These are phyloP conservation scores for Aphanocladium album DNA, from an alignment of 2,329 filamentous ascomycete genomes.

Conservation along the genomic window DNA sequence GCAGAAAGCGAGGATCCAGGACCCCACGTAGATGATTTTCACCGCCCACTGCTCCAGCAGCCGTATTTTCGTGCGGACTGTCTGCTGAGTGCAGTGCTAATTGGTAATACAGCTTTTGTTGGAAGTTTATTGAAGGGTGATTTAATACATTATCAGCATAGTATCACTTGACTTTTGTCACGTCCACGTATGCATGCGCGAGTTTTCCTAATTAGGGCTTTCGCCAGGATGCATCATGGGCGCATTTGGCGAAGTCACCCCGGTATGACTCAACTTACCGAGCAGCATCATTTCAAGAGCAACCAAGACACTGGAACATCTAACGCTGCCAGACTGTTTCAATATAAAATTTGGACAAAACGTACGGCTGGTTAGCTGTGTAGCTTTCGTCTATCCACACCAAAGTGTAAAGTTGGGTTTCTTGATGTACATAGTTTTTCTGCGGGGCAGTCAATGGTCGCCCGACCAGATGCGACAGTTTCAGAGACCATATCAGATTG, in stretches of 20 bases:
- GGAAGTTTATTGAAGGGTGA: not conserved
- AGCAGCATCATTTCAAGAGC: no score
- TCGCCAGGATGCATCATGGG: not conserved
- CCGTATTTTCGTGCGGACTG: not conserved
- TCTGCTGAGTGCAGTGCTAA: not conserved
- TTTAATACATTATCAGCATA: not conserved
- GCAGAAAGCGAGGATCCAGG: slow-evolving; percentile 9
- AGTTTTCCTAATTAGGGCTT: slow-evolving; percentile 9
- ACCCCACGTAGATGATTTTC: slow-evolving; percentile 13
- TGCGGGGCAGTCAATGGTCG: not conserved
- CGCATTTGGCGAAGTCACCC: not conserved
- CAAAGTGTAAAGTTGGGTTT: not conserved
- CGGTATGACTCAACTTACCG: slow-evolving; percentile 4
- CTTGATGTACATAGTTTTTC: not conserved
- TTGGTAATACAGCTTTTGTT: not conserved
- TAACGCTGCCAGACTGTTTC: no score
- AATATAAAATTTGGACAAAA: no score
- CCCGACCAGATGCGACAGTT: not conserved
- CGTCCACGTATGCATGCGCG: not conserved
- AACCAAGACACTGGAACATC: not conserved
- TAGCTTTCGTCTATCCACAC: not conserved
- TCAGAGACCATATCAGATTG: not conserved
- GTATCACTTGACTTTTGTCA: not conserved
- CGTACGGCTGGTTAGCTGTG: not conserved
- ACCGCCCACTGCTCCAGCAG: slow-evolving; percentile 9